Percentiles rank a stretch among this genome's conserved stretches.
Conservation (phyloP, 1,284 basidiomycete genomes). For the Meripilus lineatus region DNA sequence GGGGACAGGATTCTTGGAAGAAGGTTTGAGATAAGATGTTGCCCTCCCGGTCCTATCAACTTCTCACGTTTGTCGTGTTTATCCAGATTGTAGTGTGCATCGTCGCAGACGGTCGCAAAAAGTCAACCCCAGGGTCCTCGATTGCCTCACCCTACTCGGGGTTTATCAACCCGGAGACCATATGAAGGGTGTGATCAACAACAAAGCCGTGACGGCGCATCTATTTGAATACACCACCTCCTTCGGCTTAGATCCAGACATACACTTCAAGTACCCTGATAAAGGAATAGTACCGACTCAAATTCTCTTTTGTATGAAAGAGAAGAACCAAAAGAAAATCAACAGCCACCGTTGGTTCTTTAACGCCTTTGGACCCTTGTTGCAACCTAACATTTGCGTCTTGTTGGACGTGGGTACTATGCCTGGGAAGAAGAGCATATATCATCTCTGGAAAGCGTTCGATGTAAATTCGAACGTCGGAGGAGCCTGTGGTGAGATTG, state of each 20-base stretch:
- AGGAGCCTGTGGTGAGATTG: constrained; percentile 94
- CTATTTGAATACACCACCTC: constrained; percentile 95
- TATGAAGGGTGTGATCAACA: constrained; percentile 90
- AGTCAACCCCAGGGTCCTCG: constrained; percentile 89
- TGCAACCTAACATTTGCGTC: constrained; percentile 87
- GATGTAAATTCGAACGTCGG: constrained; percentile 91
- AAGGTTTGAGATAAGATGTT: constrained; percentile 66
- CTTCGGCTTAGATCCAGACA: constrained; percentile 82
- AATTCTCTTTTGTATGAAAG: constrained; percentile 91
- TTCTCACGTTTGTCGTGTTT: background rate
- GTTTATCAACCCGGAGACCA: constrained; percentile 76
- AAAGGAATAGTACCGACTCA: constrained; percentile 93
- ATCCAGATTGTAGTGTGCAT: constrained; percentile 89
- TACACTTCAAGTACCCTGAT: constrained; percentile 94
- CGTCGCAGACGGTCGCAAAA: constrained; percentile 93
- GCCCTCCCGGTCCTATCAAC: background rate
- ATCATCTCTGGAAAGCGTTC: constrained; percentile 94
- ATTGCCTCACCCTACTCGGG: constrained; percentile 81
- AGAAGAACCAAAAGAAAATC: constrained; percentile 95
- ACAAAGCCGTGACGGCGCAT: constrained; percentile 88
- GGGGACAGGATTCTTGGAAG: constrained; percentile 97
- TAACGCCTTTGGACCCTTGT: constrained; percentile 77
- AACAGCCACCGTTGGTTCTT: constrained; percentile 97
- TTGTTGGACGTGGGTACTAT: constrained; percentile 92
- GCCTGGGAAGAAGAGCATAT: constrained; percentile 81